phyloP scores from a whole-genome alignment of 768 basidiomycete genomes.

The Termitomyces sp. region DNA sequence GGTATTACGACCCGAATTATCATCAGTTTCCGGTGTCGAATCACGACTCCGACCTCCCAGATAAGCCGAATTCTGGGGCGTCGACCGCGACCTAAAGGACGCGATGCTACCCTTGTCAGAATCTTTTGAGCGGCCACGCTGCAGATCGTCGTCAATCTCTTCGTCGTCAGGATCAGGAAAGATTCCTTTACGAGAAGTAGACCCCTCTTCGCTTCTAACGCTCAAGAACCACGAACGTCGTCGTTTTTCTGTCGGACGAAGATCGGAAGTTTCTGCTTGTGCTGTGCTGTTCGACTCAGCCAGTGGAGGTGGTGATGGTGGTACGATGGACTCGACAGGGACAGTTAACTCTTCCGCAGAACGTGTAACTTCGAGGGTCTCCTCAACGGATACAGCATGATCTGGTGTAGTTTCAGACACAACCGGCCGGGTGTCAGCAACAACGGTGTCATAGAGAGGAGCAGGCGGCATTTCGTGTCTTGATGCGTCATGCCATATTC shows the following conservation, averaged over 20 bases:
- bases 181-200: constrained; percentile 17
- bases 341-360: constrained; percentile 17
- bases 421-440: constrained; percentile 22
- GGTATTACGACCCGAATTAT: constrained; percentile 7
- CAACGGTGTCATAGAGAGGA: constrained; percentile 12
- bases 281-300: constrained; percentile 4
- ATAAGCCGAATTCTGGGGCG: constrained; percentile 20
- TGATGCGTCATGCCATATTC: constrained; percentile 81
- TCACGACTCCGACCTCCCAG: constrained; percentile 11
- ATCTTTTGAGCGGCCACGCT: constrained; percentile 33
- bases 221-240: constrained; percentile 55
- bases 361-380: constrained; percentile 5
- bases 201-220: constrained; percentile 35
- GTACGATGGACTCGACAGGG: constrained; percentile 2
- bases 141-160: constrained; percentile 18
- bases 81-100: constrained; percentile 27
- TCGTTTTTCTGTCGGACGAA: constrained; percentile 28
- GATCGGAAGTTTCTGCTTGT: constrained; percentile 11
- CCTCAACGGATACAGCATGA: constrained; percentile 5
- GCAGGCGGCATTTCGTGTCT: constrained; percentile 29
- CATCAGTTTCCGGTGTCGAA: constrained; percentile 9
- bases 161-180: constrained; percentile 13
- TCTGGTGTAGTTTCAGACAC: constrained; percentile 32
- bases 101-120: constrained; percentile 17
- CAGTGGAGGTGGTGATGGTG: constrained; percentile 3